Evolutionary conservation across 2,329 filamentous ascomycete genomes (phyloP).

Genomic region (Colletotrichum eremochloae): DNA sequence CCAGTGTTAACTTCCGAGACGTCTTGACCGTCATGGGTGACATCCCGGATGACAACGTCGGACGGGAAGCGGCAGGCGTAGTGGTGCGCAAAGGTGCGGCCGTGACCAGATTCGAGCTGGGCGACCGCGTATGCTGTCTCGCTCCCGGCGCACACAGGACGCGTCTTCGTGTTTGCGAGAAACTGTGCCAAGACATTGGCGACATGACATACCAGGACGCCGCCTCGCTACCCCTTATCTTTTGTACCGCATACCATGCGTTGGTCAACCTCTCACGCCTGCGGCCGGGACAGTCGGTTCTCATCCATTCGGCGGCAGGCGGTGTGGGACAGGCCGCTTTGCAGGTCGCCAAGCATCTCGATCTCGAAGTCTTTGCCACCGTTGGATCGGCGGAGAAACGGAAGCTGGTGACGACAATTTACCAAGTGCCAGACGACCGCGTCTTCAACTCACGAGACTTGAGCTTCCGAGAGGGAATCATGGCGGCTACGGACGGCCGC

Average conservation of each 20-base stretch:
- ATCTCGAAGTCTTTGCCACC: not conserved
- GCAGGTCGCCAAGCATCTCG: not conserved
- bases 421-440: not conserved
- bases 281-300: not conserved
- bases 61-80: not conserved
- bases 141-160: not conserved
- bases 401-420: not conserved
- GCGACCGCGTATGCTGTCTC: not conserved
- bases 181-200: not conserved
- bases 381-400: not conserved
- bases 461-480: not conserved
- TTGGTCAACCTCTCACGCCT: not conserved
- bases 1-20: not conserved
- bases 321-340: not conserved
- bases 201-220: not conserved
- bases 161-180: not conserved
- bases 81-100: not conserved
- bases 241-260: not conserved
- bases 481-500: not conserved
- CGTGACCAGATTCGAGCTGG: not conserved
- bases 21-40: not conserved
- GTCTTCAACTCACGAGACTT: not conserved
- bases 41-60: not conserved
- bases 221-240: not conserved
- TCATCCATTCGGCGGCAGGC: not conserved